A percentile compares a stretch with the other conserved stretches of the same genome.
These are phyloP conservation scores for Citrus cavaleriei DNA, from an alignment of 345 rosid species.

Conservation along the genomic window DNA sequence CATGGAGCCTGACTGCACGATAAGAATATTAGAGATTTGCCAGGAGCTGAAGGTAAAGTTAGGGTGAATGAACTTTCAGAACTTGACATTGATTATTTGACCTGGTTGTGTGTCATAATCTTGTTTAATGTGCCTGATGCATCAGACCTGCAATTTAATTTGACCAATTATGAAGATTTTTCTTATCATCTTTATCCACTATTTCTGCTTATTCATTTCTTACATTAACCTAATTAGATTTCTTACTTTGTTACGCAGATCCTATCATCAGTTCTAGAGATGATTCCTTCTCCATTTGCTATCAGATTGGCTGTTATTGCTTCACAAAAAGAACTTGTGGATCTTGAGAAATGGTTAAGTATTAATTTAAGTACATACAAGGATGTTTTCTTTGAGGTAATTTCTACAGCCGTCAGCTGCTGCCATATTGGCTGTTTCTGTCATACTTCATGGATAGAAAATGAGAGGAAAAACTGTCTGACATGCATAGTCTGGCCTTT, in stretches of 20 bases:
- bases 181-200: background rate
- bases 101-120: background rate
- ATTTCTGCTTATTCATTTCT: background rate
- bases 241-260: conserved; percentile 48
- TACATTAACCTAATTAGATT: background rate
- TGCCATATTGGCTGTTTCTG: background rate
- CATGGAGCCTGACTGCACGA: conserved; percentile 51
- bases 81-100: background rate
- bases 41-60: conserved; percentile 78
- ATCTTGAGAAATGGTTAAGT: conserved; percentile 84
- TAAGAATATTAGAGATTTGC: conserved; percentile 62
- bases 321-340: conserved; percentile 64
- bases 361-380: conserved; percentile 53
- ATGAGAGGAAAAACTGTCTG: conserved; percentile 9
- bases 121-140: background rate
- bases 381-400: conserved; percentile 81
- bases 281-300: conserved; percentile 62
- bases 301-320: conserved; percentile 86
- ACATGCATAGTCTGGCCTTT: conserved; percentile 22
- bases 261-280: conserved; percentile 59
- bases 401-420: background rate
- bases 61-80: background rate
- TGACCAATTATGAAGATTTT: background rate
- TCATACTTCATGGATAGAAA: background rate
- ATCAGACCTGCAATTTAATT: background rate